Evolutionary conservation across 768 basidiomycete species (phyloP).

Genomic region (Lactarius indigo): DNA sequence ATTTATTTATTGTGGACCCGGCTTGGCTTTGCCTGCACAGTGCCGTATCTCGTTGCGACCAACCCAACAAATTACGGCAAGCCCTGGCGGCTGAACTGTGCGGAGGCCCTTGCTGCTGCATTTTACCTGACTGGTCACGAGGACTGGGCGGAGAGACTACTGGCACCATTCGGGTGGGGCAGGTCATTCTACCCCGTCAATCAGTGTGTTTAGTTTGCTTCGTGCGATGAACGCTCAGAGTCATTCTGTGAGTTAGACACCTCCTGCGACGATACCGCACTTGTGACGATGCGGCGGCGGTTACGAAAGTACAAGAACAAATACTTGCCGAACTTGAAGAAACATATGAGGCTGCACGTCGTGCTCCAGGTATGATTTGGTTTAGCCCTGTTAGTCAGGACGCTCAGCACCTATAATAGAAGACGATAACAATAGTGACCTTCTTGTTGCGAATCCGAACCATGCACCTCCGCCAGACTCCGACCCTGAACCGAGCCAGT

Average conservation of each 20-base stretch:
- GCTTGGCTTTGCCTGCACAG: conserved; percentile 38
- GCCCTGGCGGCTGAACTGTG: conserved; percentile 94
- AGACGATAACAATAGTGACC: conserved; percentile 4
- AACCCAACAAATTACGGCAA: conserved; percentile 99
- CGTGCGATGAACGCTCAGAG: not conserved
- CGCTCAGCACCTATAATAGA: not conserved
- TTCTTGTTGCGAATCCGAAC: conserved; percentile 23
- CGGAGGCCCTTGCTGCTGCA: conserved; percentile 90
- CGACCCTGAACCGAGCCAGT: conserved; percentile 2
- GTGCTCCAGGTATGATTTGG: conserved; percentile 43
- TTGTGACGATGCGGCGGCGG: conserved; percentile 60
- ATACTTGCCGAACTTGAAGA: conserved; percentile 69
- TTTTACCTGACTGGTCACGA: conserved; percentile 92
- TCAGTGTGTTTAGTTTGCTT: conserved; percentile 41
- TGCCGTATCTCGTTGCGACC: conserved; percentile 91
- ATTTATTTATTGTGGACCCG: not conserved
- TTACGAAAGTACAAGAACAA: conserved; percentile 56
- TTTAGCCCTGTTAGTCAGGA: not conserved
- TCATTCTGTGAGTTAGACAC: conserved; percentile 23
- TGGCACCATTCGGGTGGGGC: conserved; percentile 90
- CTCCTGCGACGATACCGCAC: conserved; percentile 68
- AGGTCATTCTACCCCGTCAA: conserved; percentile 86
- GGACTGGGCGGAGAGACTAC: conserved; percentile 69
- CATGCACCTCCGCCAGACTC: conserved; percentile 7
- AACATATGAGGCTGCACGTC: conserved; percentile 55